A percentile compares a stretch with the other conserved stretches of the same genome.
phyloP scores from a whole-genome alignment of 306 rosid species.

The Bauhinia variegata region DNA sequence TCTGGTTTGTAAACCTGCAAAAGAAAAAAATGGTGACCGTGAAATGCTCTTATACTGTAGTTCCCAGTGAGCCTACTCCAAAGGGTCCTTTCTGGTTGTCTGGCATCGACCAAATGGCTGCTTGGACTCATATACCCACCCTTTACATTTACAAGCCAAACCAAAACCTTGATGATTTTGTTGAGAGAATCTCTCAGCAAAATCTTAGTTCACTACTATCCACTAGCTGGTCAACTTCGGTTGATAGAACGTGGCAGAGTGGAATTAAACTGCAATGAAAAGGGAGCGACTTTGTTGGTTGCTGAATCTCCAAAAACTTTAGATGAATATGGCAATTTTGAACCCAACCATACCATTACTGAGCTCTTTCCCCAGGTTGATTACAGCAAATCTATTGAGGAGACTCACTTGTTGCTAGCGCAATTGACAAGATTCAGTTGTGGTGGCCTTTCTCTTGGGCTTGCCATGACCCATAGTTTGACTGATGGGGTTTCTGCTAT shows the following conservation, averaged over 20 bases:
- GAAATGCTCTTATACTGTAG: background rate
- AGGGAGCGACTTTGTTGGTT: constrained; percentile 23
- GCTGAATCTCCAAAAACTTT: constrained; percentile 16
- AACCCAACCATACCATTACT: constrained; percentile 7
- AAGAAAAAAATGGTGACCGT: constrained; percentile 32
- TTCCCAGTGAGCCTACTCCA: constrained; percentile 24
- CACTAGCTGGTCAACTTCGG: constrained; percentile 29
- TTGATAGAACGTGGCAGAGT: background rate
- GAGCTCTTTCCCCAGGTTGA: constrained; percentile 29
- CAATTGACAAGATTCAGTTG: constrained; percentile 25
- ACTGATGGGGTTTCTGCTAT: background rate
- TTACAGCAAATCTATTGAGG: constrained; percentile 12
- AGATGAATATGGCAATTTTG: constrained; percentile 29
- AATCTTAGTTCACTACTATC: constrained; percentile 36
- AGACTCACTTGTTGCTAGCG: background rate
- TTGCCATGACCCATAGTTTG: background rate
- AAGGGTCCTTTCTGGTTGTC: background rate
- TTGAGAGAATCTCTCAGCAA: constrained; percentile 24
- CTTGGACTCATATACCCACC: background rate
- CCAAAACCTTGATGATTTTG: background rate
- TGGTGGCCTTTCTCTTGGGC: constrained; percentile 17
- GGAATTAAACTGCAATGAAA: constrained; percentile 23
- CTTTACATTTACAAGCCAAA: constrained; percentile 29
- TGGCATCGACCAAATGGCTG: constrained; percentile 1
- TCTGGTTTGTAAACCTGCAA: no score